Conservation (phyloP, 2,329 filamentous ascomycete genomes). For the Colletotrichum tropicicola region DNA sequence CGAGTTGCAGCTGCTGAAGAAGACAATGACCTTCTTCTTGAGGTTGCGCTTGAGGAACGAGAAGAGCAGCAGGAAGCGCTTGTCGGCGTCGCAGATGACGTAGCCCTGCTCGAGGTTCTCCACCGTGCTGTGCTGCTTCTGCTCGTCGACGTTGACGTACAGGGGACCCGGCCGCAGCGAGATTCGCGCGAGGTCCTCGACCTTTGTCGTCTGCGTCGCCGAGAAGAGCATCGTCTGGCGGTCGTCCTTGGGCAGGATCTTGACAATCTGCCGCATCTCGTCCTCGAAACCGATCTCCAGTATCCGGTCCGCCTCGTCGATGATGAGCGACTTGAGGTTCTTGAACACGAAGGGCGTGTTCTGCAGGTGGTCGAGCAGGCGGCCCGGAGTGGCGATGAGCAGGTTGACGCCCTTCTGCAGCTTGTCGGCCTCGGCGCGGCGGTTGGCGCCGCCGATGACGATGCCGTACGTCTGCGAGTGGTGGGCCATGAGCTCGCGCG, state of each 20-base stretch:
- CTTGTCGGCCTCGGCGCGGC: conserved; percentile 92
- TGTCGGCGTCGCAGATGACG: conserved; percentile 91
- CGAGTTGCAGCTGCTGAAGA: conserved; percentile 91
- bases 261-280: conserved; percentile 96
- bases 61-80: conserved; percentile 92
- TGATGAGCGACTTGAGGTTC: conserved; percentile 90
- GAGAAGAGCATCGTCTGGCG: conserved; percentile 99
- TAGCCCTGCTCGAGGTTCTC: conserved; percentile 96
- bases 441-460: conserved; percentile 93
- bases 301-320: conserved; percentile 97
- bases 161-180: conserved; percentile 90
- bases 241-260: conserved; percentile 87
- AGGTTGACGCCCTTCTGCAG: conserved; percentile 94
- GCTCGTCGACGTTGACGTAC: conserved; percentile 96
- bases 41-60: conserved; percentile 91
- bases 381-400: conserved; percentile 91
- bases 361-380: conserved; percentile 91
- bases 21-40: conserved; percentile 98
- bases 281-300: conserved; percentile 98
- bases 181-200: conserved; percentile 94
- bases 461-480: conserved; percentile 97
- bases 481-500: conserved; percentile 88
- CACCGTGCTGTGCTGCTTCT: conserved; percentile 90
- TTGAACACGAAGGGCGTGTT: conserved; percentile 94
- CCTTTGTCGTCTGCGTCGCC: conserved; percentile 97